phyloP scores from a whole-genome alignment of 345 rosid genomes.

The Euphorbia pulcherrima region DNA sequence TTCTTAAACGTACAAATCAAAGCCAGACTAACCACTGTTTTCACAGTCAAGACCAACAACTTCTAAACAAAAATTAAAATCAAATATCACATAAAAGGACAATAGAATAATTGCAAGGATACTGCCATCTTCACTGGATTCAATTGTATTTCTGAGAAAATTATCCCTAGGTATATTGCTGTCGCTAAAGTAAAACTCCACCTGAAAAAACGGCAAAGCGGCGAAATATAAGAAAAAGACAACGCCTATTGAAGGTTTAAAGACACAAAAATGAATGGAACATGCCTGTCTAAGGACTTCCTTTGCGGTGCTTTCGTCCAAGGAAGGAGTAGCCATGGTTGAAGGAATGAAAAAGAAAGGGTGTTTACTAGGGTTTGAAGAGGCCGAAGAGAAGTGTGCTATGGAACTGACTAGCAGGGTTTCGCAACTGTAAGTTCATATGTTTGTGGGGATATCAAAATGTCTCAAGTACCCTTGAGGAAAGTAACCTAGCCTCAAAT shows the following conservation, averaged over 20 bases:
- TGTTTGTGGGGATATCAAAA: too few relatives aligned
- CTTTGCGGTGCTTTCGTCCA: conserved; percentile 57
- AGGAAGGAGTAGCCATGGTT: conserved; percentile 54
- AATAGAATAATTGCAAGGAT: conserved; percentile 32
- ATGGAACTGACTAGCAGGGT: neutral
- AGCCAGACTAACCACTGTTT: conserved; percentile 74
- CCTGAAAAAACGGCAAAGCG: conserved; percentile 38
- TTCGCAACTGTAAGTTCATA: neutral
- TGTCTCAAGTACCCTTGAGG: too few relatives aligned
- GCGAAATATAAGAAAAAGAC: neutral
- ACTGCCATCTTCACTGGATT: conserved; percentile 73
- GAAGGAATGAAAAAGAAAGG: neutral
- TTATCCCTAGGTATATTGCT: conserved; percentile 85
- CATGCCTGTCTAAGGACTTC: conserved; percentile 78
- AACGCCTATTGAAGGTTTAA: neutral
- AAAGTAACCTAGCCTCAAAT: too few relatives aligned
- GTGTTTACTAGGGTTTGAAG: neutral
- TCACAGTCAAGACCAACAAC: conserved; percentile 35
- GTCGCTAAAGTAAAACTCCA: conserved; percentile 92
- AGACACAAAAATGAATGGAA: neutral
- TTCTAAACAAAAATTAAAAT: neutral
- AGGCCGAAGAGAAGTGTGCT: neutral
- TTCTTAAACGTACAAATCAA: conserved; percentile 87
- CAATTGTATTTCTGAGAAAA: conserved; percentile 59
- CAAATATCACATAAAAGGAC: neutral